These are phyloP conservation scores for Candida albicans DNA, from an alignment of 1,139 yeast genomes.

Conservation along the genomic window DNA sequence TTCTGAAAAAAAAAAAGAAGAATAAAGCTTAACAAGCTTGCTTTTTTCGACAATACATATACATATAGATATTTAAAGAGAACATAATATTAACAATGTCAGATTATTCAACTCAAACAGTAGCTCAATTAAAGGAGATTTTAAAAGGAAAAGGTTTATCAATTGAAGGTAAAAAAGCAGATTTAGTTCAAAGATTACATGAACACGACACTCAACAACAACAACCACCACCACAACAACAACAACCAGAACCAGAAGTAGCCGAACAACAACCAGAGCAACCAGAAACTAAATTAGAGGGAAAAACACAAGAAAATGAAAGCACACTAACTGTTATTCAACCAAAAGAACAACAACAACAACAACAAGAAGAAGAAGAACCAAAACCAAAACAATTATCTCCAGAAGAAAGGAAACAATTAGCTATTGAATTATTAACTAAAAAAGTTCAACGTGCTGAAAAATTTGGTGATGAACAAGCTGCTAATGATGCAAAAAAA, in stretches of 20 bases:
- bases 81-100: slow-evolving; percentile 39
- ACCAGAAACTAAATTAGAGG: slow-evolving; percentile 15
- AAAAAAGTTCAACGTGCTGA: slow-evolving; percentile 71
- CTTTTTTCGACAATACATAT: too few species aligned
- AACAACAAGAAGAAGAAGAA: slow-evolving; percentile 11
- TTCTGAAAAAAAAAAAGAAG: neutral
- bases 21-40: neutral
- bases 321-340: slow-evolving; percentile 16
- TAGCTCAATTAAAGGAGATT: slow-evolving; percentile 79
- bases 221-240: slow-evolving; percentile 20
- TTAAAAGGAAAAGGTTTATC: slow-evolving; percentile 70
- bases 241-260: slow-evolving; percentile 16
- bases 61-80: too few species aligned
- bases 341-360: slow-evolving; percentile 14
- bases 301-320: slow-evolving; percentile 15
- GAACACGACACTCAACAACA: slow-evolving; percentile 27
- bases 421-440: slow-evolving; percentile 66
- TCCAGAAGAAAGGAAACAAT: slow-evolving; percentile 68
- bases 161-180: slow-evolving; percentile 80
- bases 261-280: slow-evolving; percentile 7
- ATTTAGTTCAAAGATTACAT: slow-evolving; percentile 67
- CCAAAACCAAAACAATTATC: slow-evolving; percentile 45
- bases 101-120: slow-evolving; percentile 67
- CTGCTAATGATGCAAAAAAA: slow-evolving; percentile 54
- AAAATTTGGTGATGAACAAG: slow-evolving; percentile 69